Base-by-base conservation (phyloP, 108 stramenopile genomes). In the Nitzschia sp. region DNA sequence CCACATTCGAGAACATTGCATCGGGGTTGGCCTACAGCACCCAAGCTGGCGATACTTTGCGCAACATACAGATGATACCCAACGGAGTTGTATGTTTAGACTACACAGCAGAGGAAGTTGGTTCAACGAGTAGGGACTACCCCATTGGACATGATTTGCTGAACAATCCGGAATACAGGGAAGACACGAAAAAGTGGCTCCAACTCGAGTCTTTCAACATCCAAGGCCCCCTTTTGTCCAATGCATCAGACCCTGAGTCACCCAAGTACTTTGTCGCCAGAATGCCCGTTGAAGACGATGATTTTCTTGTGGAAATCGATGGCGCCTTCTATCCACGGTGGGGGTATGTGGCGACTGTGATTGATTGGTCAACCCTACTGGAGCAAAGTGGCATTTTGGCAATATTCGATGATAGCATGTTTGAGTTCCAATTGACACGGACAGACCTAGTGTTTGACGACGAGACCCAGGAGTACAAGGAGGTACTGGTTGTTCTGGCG, bases 331-430 rank as follows among this genome's bases (percentile, higher is more conserved):
- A 87, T 53, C 52, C 58, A 0, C 69, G 73, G 8, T 87, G 86
- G 86, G 86, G 86, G 46, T 84, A 84, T 55, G 79, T 76, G 10
- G 65, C 77, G 0, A 60, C 63, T 38, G n/a, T 76, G 11, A 57
- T 80, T 12, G 71, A 71, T 42, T 80, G 79, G 79, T 63, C 58
- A 0, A 44, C 5, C 5, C 40, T 80, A 1, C 56, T 73, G 17
- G 41, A 63, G 14, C 44, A 69, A 19, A 82, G 80, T 46, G 57
- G 76, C 11, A 74, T 87, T 51, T 79, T 78, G 51, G 43, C 78
- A n/a, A 67, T 58, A 3, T 87, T 83, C 34, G 52, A 62, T 5
- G 53, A 41, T 7, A 40, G 29, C 1, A 56, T 48, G 26, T 50
- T 41, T 26, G 66, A 67, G 40, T 87, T 81, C 61, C 73, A 78